Conservation (phyloP, 2,329 filamentous ascomycete species). For the Lanzia echinophila region DNA sequence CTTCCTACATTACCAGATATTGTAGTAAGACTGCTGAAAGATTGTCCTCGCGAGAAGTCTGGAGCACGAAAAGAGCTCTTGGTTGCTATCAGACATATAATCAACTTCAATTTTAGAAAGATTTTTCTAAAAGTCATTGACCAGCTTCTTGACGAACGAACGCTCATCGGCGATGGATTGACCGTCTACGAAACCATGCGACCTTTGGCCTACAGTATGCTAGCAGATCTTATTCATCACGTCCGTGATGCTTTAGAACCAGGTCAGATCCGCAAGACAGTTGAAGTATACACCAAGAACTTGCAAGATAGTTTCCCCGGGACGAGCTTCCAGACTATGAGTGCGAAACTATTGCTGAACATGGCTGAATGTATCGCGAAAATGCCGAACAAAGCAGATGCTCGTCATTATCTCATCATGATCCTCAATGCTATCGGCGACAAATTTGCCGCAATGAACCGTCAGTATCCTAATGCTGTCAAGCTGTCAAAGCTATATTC, state of each 20-base stretch:
- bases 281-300: conserved; percentile 95
- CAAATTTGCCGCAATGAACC: conserved; percentile 97
- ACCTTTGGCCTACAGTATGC: conserved; percentile 94
- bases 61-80: conserved; percentile 89
- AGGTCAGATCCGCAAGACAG: conserved; percentile 89
- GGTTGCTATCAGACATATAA: conserved; percentile 95
- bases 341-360: conserved; percentile 90
- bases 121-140: conserved; percentile 95
- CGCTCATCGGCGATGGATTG: conserved; percentile 87
- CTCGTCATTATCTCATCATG: conserved; percentile 91
- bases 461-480: conserved; percentile 88
- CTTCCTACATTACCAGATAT: conserved; percentile 78
- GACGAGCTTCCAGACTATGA: conserved; percentile 99
- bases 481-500: conserved; percentile 78
- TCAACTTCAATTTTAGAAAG: conserved; percentile 96
- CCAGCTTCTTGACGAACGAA: conserved; percentile 87
- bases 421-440: conserved; percentile 97
- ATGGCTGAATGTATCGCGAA: conserved; percentile 98
- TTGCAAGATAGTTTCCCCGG: conserved; percentile 93
- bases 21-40: conserved; percentile 82
- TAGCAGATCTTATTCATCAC: conserved; percentile 96
- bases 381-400: conserved; percentile 86
- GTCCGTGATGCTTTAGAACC: conserved; percentile 82
- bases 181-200: conserved; percentile 97
- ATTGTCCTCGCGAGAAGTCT: conserved; percentile 92